These are phyloP conservation scores for Oidiodendron maius DNA, from an alignment of 495 filamentous ascomycete species.

Conservation along the genomic window DNA sequence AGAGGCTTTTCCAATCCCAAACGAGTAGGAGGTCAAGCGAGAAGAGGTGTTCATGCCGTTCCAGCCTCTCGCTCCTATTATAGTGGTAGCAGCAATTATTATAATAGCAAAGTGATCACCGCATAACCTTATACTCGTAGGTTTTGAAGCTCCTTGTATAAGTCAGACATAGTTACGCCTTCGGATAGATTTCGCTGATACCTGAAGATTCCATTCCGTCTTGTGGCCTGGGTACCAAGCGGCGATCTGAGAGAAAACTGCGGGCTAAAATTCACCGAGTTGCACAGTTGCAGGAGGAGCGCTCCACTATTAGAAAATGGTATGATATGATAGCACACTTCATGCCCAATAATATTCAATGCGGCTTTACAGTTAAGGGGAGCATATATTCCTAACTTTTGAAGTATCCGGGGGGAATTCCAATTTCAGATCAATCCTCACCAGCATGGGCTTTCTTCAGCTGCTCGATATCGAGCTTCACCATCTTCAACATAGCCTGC, in stretches of 20 bases:
- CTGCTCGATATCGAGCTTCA: conserved; percentile 30
- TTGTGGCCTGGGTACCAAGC: no score
- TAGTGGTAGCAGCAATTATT: conserved; percentile 17
- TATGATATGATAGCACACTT: no score
- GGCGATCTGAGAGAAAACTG: no score
- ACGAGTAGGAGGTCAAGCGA: conserved; percentile 20
- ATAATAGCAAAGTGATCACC: conserved; percentile 22
- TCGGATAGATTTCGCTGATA: conserved; percentile 18
- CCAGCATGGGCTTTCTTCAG: conserved; percentile 27
- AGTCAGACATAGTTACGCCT: conserved; percentile 23
- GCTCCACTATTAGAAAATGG: no score
- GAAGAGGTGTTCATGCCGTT: conserved; percentile 9
- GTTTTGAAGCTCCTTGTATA: no score
- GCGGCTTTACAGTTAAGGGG: no score
- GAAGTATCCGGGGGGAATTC: no score
- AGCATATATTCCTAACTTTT: no score
- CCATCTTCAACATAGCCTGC: conserved; percentile 29
- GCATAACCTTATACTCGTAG: conserved; percentile 17
- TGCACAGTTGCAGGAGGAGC: no score
- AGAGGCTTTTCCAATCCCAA: conserved; percentile 14
- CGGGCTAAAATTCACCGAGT: no score
- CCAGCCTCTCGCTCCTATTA: not conserved
- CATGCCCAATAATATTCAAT: no score
- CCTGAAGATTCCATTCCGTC: conserved; percentile 12
- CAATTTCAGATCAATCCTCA: not conserved